phyloP scores from a whole-genome alignment of 306 rosid genomes.

The Prunus armeniaca region DNA sequence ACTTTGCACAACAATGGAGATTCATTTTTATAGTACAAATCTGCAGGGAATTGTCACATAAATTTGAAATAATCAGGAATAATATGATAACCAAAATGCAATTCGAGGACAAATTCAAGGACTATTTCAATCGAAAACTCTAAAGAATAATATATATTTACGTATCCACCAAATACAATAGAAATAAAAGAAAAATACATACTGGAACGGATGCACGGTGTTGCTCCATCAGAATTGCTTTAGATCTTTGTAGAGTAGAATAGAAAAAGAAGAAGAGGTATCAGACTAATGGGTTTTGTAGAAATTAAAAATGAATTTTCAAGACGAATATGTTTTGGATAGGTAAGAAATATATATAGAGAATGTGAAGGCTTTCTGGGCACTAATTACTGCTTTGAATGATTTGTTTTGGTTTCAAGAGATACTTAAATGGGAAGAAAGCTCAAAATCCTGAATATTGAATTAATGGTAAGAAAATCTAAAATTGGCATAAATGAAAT shows the following conservation, averaged over 20 bases:
- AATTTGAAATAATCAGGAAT: not conserved
- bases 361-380: not conserved
- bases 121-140: no score
- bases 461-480: no score
- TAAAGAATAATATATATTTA: not conserved
- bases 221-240: not conserved
- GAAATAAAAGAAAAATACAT: not conserved
- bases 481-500: no score
- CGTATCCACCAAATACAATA: not conserved
- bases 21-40: slow-evolving; percentile 14
- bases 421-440: no score
- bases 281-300: no score
- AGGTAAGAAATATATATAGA: not conserved
- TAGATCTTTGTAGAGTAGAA: not conserved
- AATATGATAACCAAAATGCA: no score
- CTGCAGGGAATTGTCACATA: not conserved
- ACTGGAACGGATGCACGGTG: not conserved
- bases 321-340: no score
- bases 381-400: not conserved
- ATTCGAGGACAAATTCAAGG: no score
- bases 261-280: not conserved
- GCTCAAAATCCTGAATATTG: no score
- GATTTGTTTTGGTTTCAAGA: no score
- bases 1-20: slow-evolving; percentile 4
- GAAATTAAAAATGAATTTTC: no score